Evolutionary conservation across 805 yeast species (phyloP).

Genomic region (Millerago galiae): DNA sequence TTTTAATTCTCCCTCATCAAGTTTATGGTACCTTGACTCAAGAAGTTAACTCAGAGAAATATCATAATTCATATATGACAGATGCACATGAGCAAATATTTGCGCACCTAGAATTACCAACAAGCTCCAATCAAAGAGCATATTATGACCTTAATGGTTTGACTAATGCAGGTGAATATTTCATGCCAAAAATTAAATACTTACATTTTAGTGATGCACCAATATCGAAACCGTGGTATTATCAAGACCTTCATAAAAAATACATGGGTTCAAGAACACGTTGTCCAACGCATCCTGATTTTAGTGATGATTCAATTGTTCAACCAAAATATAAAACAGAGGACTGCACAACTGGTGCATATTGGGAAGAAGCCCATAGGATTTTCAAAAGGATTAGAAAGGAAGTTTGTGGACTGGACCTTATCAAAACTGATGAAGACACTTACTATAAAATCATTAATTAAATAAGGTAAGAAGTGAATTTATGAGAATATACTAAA

Average conservation of each 20-base stretch:
- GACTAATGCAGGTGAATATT: conserved; percentile 10
- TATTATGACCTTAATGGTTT: conserved; percentile 13
- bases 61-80: conserved; percentile 35
- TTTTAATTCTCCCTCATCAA: conserved; percentile 42
- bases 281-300: conserved; percentile 14
- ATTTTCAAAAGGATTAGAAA: conserved; percentile 13
- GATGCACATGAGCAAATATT: conserved; percentile 38
- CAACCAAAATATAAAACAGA: conserved; percentile 2
- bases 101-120: conserved; percentile 17
- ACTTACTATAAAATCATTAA: conserved; percentile 11
- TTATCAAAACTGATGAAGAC: conserved; percentile 11
- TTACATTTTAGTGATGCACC: conserved; percentile 65
- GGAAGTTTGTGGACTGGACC: conserved; percentile 18
- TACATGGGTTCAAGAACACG: conserved; percentile 14
- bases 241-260: conserved; percentile 4
- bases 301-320: conserved; percentile 1
- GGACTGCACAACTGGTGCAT: conserved; percentile 17
- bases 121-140: conserved; percentile 6
- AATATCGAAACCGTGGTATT: conserved; percentile 58
- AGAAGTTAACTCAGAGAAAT: conserved; percentile 32
- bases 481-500: too few relatives aligned
- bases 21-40: conserved; percentile 46
- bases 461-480: too few relatives aligned
- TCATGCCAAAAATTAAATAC: conserved; percentile 30
- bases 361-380: conserved; percentile 16